Percentiles rank a stretch among this genome's conserved stretches.
These are phyloP conservation scores for Crithidia sp. DNA, from an alignment of 208 protist species.

Conservation along the genomic window DNA sequence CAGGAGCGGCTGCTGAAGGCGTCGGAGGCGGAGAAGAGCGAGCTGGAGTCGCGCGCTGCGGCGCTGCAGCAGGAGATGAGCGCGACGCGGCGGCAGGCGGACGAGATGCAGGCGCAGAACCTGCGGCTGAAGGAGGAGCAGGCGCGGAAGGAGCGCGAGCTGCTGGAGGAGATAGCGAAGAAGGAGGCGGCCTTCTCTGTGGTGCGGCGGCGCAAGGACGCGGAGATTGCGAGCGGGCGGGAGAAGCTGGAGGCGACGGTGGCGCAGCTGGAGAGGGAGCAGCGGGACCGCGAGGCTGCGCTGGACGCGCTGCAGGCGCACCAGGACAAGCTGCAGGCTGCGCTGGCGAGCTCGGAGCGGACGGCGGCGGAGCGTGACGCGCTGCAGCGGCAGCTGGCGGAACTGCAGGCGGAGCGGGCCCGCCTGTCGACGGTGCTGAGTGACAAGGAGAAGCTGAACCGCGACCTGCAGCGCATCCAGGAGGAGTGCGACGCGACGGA, in stretches of 20 bases:
- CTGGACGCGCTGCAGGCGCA: slow-evolving; percentile 22
- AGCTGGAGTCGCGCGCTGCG: slow-evolving; percentile 21
- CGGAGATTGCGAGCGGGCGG: slow-evolving; percentile 20
- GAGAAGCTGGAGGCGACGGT: slow-evolving; percentile 25
- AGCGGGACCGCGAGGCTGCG: slow-evolving; percentile 29
- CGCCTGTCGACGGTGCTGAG: not conserved
- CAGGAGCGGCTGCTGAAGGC: slow-evolving; percentile 46
- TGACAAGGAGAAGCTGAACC: slow-evolving; percentile 9
- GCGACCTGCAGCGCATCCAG: slow-evolving; percentile 10
- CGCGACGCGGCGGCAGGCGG: slow-evolving; percentile 28
- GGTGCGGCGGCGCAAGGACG: slow-evolving; percentile 21
- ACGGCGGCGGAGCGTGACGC: slow-evolving; percentile 7
- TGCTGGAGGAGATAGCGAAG: slow-evolving; percentile 30
- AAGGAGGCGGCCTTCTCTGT: slow-evolving; percentile 25
- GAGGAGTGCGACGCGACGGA: slow-evolving; percentile 7
- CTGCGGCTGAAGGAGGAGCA: too few species aligned
- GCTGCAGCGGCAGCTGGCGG: slow-evolving; percentile 11
- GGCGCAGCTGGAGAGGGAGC: slow-evolving; percentile 19
- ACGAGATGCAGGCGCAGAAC: too few species aligned
- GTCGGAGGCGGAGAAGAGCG: slow-evolving; percentile 46
- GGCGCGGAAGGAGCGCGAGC: too few species aligned
- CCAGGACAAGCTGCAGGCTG: slow-evolving; percentile 13
- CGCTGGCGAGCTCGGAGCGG: slow-evolving; percentile 18
- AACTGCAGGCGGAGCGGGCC: slow-evolving; percentile 4
- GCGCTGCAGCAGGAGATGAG: slow-evolving; percentile 33